phyloP scores from a whole-genome alignment of 331 rosid genomes.

The Pyracantha coccinea region DNA sequence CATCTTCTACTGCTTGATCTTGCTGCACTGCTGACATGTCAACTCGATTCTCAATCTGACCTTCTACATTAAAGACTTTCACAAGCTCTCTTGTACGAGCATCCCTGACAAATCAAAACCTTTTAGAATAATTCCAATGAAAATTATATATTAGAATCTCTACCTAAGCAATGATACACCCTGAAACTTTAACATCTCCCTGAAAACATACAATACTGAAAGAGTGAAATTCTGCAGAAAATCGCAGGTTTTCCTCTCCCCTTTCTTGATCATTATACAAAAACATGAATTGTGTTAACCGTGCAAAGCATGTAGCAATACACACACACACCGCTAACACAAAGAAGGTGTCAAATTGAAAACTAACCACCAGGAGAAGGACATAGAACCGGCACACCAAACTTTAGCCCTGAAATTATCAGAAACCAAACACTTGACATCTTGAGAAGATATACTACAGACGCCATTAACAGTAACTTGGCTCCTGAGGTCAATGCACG shows the following conservation, averaged over 20 bases:
- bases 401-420: conserved; percentile 67
- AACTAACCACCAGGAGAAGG: conserved; percentile 82
- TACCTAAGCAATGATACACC: neutral
- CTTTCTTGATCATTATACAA: neutral
- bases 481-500: conserved; percentile 63
- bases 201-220: too few relatives aligned
- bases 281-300: neutral
- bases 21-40: conserved; percentile 69
- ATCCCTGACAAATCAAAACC: conserved; percentile 45
- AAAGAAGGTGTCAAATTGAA: neutral
- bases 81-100: conserved; percentile 87
- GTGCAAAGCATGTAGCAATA: neutral
- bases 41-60: conserved; percentile 84
- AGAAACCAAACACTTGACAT: conserved; percentile 64
- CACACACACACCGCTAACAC: neutral
- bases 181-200: too few relatives aligned
- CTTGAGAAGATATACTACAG: conserved; percentile 92
- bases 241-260: neutral
- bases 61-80: conserved; percentile 85
- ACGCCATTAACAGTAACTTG: conserved; percentile 91
- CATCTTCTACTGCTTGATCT: conserved; percentile 81
- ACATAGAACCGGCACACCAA: conserved; percentile 70
- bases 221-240: too few relatives aligned
- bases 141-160: neutral
- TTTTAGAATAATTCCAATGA: too few relatives aligned